A percentile compares a stretch with the other conserved stretches of the same genome.
Conservation (phyloP, 208 protist species). For the Trypanosoma conorhini region DNA sequence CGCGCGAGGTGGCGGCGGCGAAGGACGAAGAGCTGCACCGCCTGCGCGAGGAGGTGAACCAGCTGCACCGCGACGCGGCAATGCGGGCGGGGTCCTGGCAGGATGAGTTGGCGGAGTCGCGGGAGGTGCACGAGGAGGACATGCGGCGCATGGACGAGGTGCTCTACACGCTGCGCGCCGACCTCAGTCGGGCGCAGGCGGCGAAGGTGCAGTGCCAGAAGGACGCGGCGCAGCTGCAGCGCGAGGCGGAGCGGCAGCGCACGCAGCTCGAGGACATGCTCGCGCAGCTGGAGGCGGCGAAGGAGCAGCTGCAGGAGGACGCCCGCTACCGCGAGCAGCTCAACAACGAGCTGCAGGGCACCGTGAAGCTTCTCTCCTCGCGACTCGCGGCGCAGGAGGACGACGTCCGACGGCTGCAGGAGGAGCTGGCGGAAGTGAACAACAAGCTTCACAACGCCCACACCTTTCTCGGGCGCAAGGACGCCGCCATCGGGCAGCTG, state of each 20-base stretch:
- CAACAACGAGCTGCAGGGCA: slow-evolving; percentile 82
- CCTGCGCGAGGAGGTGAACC: slow-evolving; percentile 61
- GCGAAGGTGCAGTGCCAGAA: slow-evolving; percentile 35
- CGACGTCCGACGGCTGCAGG: slow-evolving; percentile 66
- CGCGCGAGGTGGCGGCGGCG: slow-evolving; percentile 37
- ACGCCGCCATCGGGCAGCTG: slow-evolving; percentile 81
- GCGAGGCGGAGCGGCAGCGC: slow-evolving; percentile 47
- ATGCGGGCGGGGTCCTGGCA: slow-evolving; percentile 51
- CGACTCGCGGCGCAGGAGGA: slow-evolving; percentile 75
- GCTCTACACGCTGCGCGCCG: slow-evolving; percentile 69
- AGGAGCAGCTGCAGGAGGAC: slow-evolving; percentile 67
- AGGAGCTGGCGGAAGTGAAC: slow-evolving; percentile 69
- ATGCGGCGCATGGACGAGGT: slow-evolving; percentile 78
- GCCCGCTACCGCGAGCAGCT: slow-evolving; percentile 71
- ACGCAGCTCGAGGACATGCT: slow-evolving; percentile 61
- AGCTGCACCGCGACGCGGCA: slow-evolving; percentile 54
- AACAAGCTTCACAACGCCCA: slow-evolving; percentile 81
- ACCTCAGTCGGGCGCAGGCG: slow-evolving; percentile 60
- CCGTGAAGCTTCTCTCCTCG: slow-evolving; percentile 73
- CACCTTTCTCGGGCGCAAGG: slow-evolving; percentile 75
- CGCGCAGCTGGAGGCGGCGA: slow-evolving; percentile 53
- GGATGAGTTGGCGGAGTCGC: slow-evolving; percentile 60
- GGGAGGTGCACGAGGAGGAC: slow-evolving; percentile 61
- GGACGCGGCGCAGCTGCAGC: slow-evolving; percentile 50
- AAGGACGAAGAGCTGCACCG: slow-evolving; percentile 53